These are phyloP conservation scores for Escallonia herrerae DNA, from an alignment of 129 eudicot species.

Conservation along the genomic window DNA sequence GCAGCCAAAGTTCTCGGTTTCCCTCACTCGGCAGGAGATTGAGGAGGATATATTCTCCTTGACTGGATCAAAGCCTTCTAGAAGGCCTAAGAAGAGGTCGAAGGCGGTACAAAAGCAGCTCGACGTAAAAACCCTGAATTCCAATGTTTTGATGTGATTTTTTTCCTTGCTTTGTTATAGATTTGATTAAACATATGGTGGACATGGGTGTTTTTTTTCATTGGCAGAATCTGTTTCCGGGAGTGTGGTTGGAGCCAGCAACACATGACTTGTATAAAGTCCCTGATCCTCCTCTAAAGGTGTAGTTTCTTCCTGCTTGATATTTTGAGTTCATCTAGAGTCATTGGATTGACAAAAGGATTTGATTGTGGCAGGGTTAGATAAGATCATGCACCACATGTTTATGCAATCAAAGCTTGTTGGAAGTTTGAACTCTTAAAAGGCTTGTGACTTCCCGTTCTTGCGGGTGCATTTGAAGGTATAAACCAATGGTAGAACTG, in stretches of 20 bases:
- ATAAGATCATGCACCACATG: too few relatives aligned
- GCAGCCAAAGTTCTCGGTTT: background rate
- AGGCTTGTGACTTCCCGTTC: background rate
- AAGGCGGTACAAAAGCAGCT: background rate
- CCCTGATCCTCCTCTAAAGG: background rate
- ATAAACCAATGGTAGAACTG: background rate
- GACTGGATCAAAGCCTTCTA: background rate
- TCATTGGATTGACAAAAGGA: background rate
- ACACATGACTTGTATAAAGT: background rate
- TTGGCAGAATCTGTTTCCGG: background rate
- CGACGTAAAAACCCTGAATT: background rate
- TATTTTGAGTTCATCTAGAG: background rate
- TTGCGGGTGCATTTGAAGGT: background rate
- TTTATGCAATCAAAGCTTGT: background rate
- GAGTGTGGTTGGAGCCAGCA: background rate
- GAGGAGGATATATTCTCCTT: background rate
- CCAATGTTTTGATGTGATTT: background rate
- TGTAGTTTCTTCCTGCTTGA: background rate
- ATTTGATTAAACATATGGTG: background rate
- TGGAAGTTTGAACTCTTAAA: background rate
- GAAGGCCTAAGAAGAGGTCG: background rate
- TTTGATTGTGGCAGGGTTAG: background rate
- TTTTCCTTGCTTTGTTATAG: background rate
- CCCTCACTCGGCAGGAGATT: constrained; percentile 1
- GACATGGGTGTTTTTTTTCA: background rate